These are phyloP conservation scores for Paspalum notatum DNA, from an alignment of 176 grass and related monocot species.

Conservation along the genomic window DNA sequence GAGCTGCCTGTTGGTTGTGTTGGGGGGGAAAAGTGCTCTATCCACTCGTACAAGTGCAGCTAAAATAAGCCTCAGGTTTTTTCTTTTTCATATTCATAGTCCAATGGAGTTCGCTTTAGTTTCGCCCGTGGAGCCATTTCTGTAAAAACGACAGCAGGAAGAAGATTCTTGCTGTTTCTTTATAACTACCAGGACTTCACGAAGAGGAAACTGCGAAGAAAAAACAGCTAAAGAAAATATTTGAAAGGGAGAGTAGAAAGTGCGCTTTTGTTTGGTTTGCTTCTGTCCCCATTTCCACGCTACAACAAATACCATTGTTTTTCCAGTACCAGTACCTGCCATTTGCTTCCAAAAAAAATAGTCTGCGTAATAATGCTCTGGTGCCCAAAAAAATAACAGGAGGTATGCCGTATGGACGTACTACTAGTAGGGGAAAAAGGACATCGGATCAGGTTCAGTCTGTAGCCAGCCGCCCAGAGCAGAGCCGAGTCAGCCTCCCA, in stretches of 20 bases:
- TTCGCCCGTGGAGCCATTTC: neutral
- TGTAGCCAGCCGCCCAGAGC: neutral
- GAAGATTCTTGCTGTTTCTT: neutral
- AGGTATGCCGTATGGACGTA: too few relatives aligned
- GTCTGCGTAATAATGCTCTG: neutral
- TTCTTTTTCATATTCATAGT: neutral
- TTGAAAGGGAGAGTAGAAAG: neutral
- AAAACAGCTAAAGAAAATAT: neutral
- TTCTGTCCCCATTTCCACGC: neutral
- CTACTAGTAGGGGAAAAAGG: too few relatives aligned
- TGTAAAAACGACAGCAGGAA: neutral
- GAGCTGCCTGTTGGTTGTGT: neutral
- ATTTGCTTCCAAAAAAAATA: constrained; percentile 14
- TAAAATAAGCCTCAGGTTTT: neutral
- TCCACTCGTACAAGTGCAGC: neutral
- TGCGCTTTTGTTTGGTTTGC: neutral
- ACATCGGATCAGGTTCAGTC: neutral
- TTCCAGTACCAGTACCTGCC: too few relatives aligned
- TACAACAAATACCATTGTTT: neutral
- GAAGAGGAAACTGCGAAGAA: neutral
- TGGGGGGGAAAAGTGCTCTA: neutral
- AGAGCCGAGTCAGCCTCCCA: neutral
- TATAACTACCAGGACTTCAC: neutral
- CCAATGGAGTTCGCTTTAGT: neutral
- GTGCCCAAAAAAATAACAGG: neutral